Base-by-base conservation (phyloP, 2,329 filamentous ascomycete genomes). In the Fusarium foetens region DNA sequence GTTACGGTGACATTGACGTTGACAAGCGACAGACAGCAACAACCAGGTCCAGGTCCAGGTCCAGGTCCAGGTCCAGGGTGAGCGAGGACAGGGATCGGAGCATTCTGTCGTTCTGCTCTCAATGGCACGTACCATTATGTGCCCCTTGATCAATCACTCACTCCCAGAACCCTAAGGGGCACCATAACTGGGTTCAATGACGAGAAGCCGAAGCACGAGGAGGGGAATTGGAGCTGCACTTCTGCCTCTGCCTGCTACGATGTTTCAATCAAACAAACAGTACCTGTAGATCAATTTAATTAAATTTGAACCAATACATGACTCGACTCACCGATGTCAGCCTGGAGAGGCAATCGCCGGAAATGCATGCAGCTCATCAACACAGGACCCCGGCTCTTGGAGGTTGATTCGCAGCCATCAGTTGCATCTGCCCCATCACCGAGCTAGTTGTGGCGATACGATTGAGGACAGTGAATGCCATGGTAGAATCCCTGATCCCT, bases 91-190 rank as follows among this genome's bases (percentile, higher is more conserved):
- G 52, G 66, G 59, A 51, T 54, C 33, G 57, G 59, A 35, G 31
- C 21, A 51, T 63, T 68, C 43, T 63, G 48, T 59, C 43, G 21
- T 35, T 42, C 55, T 49, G 12, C 27, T 33, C 48, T 43, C 43
- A 42, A 35, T 46, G 38, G 66, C 66, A 70, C 59, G 63, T 68
- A 68, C 63, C 65, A 51, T 61, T 35, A 41, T 51, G 55, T 48
- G 57, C 31, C 49, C 63, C 39, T 38, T 57, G 29, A 49, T 31
- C 55, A 31, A 63, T 55, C 43, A 68, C 36, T 43, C 53, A 11
- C 25, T 33, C 29, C 36, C 63, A 58, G 51, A 43, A 55, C 38
- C 23, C 43, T 39, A 68, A 58, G 58, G 66, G 66, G 41, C 58
- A 41, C 27, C 36, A 35, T 53, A 39, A 45, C 41, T 66, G 49